These are phyloP conservation scores for Fusarium haematococcum DNA, from an alignment of 2,329 filamentous ascomycete species.

Conservation along the genomic window DNA sequence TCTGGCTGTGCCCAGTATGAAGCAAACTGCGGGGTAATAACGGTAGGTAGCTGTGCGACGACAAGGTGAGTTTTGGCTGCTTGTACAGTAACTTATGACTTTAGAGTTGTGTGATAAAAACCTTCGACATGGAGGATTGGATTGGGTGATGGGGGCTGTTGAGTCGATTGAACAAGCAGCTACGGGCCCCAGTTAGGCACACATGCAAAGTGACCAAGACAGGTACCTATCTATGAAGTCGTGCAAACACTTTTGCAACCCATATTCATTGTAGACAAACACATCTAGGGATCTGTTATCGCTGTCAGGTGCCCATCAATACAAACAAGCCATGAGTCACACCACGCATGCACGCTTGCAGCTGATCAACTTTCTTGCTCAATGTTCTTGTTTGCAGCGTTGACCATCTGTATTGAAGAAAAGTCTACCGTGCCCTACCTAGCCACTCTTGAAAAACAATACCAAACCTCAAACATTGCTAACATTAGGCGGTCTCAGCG, in stretches of 20 bases:
- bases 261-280: neutral
- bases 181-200: neutral
- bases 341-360: neutral
- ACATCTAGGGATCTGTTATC: neutral
- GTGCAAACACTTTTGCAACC: neutral
- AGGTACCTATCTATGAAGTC: too few relatives aligned
- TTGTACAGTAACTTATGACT: neutral
- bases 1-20: neutral
- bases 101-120: neutral
- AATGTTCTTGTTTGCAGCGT: neutral
- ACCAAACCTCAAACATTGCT: neutral
- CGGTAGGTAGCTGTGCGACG: too few relatives aligned
- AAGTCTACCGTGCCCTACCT: neutral
- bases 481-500: conserved; percentile 30
- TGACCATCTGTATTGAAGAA: neutral
- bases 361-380: neutral
- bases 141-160: neutral
- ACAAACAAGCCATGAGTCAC: neutral
- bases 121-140: neutral
- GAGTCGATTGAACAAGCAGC: neutral
- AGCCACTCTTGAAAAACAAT: neutral
- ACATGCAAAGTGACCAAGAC: neutral
- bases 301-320: neutral
- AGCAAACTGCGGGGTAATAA: too few relatives aligned
- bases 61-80: neutral